phyloP scores from a whole-genome alignment of 2,329 filamentous ascomycete species.

The Ampelomyces quisqualis region DNA sequence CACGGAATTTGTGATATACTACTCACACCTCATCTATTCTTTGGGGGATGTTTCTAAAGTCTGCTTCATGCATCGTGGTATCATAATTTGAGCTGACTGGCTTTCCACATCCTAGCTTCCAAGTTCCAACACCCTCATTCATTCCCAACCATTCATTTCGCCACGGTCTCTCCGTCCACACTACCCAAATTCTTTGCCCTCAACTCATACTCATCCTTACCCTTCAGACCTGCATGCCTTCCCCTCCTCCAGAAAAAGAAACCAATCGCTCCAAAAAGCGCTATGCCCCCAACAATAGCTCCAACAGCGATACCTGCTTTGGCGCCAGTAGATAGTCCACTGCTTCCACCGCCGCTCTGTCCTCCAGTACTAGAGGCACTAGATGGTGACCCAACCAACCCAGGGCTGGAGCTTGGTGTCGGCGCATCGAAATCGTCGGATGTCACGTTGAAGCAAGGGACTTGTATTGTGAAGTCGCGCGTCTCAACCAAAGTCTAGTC shows the following conservation, averaged over 20 bases:
- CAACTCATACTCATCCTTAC: constrained; percentile 28
- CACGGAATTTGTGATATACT: too few relatives aligned
- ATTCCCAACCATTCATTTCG: too few relatives aligned
- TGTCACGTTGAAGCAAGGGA: constrained; percentile 53
- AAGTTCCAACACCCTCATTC: not conserved
- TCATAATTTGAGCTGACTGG: too few relatives aligned
- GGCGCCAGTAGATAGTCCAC: constrained; percentile 43
- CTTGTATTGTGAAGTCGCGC: constrained; percentile 43
- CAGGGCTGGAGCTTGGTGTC: constrained; percentile 16
- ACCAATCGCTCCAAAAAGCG: constrained; percentile 20
- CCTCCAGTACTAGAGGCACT: too few relatives aligned
- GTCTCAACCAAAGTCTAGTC: constrained; percentile 43
- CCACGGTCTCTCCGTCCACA: constrained; percentile 7
- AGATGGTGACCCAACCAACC: too few relatives aligned
- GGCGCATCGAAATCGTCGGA: constrained; percentile 38
- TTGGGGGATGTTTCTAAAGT: too few relatives aligned
- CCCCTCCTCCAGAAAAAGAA: constrained; percentile 27
- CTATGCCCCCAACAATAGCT: constrained; percentile 28
- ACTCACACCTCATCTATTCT: too few relatives aligned
- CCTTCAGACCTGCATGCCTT: constrained; percentile 19
- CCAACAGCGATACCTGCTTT: constrained; percentile 49
- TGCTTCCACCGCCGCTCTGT: constrained; percentile 8
- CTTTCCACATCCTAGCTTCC: too few relatives aligned
- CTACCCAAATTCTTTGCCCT: constrained; percentile 21
- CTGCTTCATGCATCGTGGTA: too few relatives aligned